Evolutionary conservation across 2,329 filamentous ascomycete genomes (phyloP).

Genomic region (Neofusicoccum laricinum): DNA sequence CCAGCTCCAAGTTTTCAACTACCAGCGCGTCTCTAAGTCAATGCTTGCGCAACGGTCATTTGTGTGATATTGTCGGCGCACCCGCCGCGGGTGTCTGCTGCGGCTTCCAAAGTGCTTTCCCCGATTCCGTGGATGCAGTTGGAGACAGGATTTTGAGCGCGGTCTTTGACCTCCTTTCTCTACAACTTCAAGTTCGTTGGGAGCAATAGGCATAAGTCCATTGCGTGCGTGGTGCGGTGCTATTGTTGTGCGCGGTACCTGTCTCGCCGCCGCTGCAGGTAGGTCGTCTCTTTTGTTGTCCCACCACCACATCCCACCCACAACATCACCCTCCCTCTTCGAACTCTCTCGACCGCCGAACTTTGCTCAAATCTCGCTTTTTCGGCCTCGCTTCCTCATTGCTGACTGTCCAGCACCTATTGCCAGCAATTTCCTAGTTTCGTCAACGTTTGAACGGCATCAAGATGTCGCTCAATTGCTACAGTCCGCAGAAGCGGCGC

Average conservation of each 20-base stretch:
- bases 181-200: not conserved
- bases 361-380: not conserved
- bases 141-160: not conserved
- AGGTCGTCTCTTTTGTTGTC: not conserved
- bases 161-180: not conserved
- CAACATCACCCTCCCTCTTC: not conserved
- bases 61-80: not conserved
- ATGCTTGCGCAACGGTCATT: not conserved
- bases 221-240: not conserved
- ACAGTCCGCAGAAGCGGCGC: slow-evolving; percentile 7
- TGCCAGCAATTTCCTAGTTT: not conserved
- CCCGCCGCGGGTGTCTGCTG: not conserved
- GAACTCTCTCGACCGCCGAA: not conserved
- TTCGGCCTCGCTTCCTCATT: not conserved
- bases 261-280: not conserved
- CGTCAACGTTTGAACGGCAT: not conserved
- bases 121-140: too few species aligned
- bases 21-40: not conserved
- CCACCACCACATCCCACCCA: not conserved
- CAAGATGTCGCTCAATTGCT: slow-evolving; percentile 12
- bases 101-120: too few species aligned
- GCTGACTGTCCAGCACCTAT: not conserved
- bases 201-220: not conserved
- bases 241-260: not conserved
- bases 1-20: slow-evolving; percentile 5